Percentiles rank a stretch among this genome's conserved stretches.
Conservation (phyloP, 2,329 filamentous ascomycete genomes). For the Penicillium sp. region DNA sequence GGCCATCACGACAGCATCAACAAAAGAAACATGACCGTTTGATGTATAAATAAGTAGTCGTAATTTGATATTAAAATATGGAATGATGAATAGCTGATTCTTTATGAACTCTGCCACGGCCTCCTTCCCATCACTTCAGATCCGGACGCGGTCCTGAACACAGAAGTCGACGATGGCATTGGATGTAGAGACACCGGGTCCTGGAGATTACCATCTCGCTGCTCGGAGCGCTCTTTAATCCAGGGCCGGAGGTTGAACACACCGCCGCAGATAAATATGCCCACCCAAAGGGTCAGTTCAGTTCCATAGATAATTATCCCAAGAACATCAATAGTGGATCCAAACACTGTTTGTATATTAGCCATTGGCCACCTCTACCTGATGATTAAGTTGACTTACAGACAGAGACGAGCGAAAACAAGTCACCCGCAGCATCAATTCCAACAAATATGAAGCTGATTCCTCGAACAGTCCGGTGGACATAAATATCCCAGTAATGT, state of each 20-base stretch:
- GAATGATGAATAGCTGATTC: conserved; percentile 40
- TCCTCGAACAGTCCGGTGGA: conserved; percentile 64
- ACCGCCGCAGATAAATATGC: conserved; percentile 64
- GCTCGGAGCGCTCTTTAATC: conserved; percentile 40
- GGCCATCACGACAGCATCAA: neutral
- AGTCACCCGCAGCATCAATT: conserved; percentile 67
- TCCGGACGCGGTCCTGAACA: conserved; percentile 59
- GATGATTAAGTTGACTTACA: conserved; percentile 29
- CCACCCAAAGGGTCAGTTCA: conserved; percentile 66
- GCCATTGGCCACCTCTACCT: neutral
- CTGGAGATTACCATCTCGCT: conserved; percentile 6
- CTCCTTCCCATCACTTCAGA: conserved; percentile 18
- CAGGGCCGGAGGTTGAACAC: conserved; percentile 65
- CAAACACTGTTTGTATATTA: conserved; percentile 23
- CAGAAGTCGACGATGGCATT: conserved; percentile 61
- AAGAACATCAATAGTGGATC: conserved; percentile 50
- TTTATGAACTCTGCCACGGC: conserved; percentile 8
- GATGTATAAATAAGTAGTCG: neutral
- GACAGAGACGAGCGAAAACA: conserved; percentile 66
- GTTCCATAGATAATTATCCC: conserved; percentile 67
- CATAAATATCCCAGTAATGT: conserved; percentile 70
- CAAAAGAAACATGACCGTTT: neutral
- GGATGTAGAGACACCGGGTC: conserved; percentile 42
- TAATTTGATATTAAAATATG: neutral
- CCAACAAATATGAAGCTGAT: conserved; percentile 72